phyloP scores from a whole-genome alignment of 192 early-diverging fungal species.

The Entomortierella lignicola region DNA sequence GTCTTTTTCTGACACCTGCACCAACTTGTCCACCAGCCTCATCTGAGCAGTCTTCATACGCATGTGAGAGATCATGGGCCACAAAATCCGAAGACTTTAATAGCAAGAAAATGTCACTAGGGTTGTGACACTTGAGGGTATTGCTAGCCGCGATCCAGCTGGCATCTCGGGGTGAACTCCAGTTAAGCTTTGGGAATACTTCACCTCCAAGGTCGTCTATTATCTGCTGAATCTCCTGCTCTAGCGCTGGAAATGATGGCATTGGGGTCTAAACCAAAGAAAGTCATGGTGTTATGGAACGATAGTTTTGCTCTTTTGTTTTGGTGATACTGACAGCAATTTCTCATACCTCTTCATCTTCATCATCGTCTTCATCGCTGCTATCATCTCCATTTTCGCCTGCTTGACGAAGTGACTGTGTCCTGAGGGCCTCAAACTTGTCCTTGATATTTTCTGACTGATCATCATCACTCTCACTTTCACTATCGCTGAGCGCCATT shows the following conservation, averaged over 20 bases:
- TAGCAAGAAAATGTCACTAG: slow-evolving; percentile 86
- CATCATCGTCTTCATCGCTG: slow-evolving; percentile 43
- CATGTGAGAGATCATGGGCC: slow-evolving; percentile 81
- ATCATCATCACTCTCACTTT: slow-evolving; percentile 17
- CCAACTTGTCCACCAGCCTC: slow-evolving; percentile 23
- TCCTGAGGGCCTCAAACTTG: slow-evolving; percentile 18
- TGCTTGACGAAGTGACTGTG: slow-evolving; percentile 12
- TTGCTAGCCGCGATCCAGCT: slow-evolving; percentile 88
- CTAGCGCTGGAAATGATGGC: slow-evolving; percentile 76
- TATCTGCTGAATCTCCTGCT: slow-evolving; percentile 66
- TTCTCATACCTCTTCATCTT: slow-evolving; percentile 41
- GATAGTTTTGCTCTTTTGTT: no score
- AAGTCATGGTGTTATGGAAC: background rate
- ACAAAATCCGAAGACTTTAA: slow-evolving; percentile 95
- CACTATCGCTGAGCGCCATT: slow-evolving; percentile 36
- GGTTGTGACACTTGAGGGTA: slow-evolving; percentile 79
- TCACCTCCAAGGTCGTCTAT: slow-evolving; percentile 81
- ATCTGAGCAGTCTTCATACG: slow-evolving; percentile 77
- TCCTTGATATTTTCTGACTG: slow-evolving; percentile 25
- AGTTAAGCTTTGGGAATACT: slow-evolving; percentile 95
- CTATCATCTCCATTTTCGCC: slow-evolving; percentile 5
- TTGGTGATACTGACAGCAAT: background rate
- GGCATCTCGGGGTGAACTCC: slow-evolving; percentile 96
- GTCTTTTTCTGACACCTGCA: slow-evolving; percentile 38
- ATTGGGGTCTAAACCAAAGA: slow-evolving; percentile 1